phyloP scores from a whole-genome alignment of 257 asterid species.

The Solanum medicagineum region DNA sequence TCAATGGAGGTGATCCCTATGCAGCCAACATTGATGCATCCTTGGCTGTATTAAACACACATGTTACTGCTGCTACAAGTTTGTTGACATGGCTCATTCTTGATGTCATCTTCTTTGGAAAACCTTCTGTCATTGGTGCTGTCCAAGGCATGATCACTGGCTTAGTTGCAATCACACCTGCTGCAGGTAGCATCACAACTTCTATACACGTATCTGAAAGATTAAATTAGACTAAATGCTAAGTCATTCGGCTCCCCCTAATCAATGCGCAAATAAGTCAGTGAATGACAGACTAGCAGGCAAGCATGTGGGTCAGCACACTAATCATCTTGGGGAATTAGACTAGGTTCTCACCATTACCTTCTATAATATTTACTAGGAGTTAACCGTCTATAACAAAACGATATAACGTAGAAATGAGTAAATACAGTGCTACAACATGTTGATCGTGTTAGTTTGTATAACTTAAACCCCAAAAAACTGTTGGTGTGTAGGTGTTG shows the following conservation, averaged over 20 bases:
- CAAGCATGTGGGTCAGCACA: background rate
- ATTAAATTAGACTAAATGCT: background rate
- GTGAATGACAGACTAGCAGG: background rate
- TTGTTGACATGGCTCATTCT: conserved; percentile 50
- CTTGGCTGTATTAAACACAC: conserved; percentile 57
- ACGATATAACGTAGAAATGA: background rate
- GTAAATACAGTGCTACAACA: background rate
- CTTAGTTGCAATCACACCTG: conserved; percentile 54
- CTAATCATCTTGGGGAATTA: background rate
- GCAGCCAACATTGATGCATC: conserved; percentile 48
- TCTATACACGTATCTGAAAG: background rate
- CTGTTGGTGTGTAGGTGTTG: conserved; percentile 30
- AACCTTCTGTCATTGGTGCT: conserved; percentile 51
- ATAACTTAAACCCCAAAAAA: background rate
- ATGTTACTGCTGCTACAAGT: conserved; percentile 50
- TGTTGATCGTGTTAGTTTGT: background rate
- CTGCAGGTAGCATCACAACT: conserved; percentile 38
- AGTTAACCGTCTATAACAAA: background rate
- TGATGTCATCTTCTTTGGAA: conserved; percentile 36
- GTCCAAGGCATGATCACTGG: conserved; percentile 70
- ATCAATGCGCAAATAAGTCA: background rate
- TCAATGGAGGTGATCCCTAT: conserved; percentile 72
- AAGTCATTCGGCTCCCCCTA: background rate
- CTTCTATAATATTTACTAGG: background rate
- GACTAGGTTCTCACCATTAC: background rate